Conservation (phyloP, 1,139 yeast species). For the Pichiaceae sp. region DNA sequence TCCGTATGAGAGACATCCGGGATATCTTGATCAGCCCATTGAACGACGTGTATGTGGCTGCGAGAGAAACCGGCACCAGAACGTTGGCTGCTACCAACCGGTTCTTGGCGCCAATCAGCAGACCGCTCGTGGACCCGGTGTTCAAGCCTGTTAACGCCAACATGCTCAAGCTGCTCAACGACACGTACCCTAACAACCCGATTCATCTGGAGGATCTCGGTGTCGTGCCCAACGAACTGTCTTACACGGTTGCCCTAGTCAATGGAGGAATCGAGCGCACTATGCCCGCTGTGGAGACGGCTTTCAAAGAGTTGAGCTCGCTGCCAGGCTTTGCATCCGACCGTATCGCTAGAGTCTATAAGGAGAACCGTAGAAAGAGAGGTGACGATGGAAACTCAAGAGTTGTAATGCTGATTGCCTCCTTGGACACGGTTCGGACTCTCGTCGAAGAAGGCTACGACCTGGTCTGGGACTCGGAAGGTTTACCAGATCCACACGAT, state of each 20-base stretch:
- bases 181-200: constrained; percentile 31
- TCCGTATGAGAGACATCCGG: constrained; percentile 32
- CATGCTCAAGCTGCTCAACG: constrained; percentile 37
- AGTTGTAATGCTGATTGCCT: constrained; percentile 20
- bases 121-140: constrained; percentile 56
- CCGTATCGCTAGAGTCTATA: constrained; percentile 2
- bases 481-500: too few relatives aligned
- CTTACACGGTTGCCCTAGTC: constrained; percentile 38
- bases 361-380: constrained; percentile 1
- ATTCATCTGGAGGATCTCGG: constrained; percentile 4
- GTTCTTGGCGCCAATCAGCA: constrained; percentile 37
- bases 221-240: constrained; percentile 35
- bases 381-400: constrained; percentile 17
- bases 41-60: neutral
- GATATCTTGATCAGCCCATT: constrained; percentile 27
- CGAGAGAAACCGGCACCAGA: constrained; percentile 16
- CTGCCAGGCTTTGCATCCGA: neutral
- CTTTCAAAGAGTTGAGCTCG: constrained; percentile 5
- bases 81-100: constrained; percentile 32
- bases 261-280: constrained; percentile 28
- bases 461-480: neutral
- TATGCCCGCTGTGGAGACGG: constrained; percentile 1
- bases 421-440: constrained; percentile 21
- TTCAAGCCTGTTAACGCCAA: constrained; percentile 51
- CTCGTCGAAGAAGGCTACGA: constrained; percentile 14